Conservation (phyloP, 441 rosid genomes). For the Bruguiera hainesii region DNA sequence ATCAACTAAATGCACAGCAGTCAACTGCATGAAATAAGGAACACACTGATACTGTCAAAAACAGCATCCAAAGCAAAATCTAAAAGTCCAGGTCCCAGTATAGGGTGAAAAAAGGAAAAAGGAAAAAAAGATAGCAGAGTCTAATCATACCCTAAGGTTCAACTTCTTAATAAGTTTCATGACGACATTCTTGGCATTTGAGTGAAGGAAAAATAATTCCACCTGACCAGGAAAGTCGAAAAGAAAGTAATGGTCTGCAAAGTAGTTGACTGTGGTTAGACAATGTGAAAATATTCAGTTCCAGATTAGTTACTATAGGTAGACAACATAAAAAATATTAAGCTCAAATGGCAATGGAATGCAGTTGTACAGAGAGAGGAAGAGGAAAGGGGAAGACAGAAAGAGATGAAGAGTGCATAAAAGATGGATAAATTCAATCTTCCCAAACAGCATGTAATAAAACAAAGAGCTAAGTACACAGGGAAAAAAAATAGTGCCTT, state of each 20-base stretch:
- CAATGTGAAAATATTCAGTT: not conserved
- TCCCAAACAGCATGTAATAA: no score
- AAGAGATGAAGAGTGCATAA: no score
- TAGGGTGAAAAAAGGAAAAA: not conserved
- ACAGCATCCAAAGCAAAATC: slow-evolving; percentile 15
- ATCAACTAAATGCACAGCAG: slow-evolving; percentile 84
- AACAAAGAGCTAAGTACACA: no score
- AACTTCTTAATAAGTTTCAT: slow-evolving; percentile 69
- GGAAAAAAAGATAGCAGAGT: not conserved
- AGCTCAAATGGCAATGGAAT: no score
- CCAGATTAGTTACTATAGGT: no score
- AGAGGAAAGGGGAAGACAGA: no score
- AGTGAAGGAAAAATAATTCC: slow-evolving; percentile 80
- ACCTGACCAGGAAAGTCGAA: slow-evolving; percentile 98
- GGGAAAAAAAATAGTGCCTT: no score
- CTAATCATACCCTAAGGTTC: slow-evolving; percentile 65
- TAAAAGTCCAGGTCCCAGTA: slow-evolving; percentile 2
- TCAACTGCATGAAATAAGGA: slow-evolving; percentile 52
- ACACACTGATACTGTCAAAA: slow-evolving; percentile 9
- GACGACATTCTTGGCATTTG: slow-evolving; percentile 70
- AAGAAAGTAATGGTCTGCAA: slow-evolving; percentile 90
- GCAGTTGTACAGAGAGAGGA: no score
- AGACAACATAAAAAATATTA: no score
- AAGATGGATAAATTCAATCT: no score
- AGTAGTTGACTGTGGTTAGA: slow-evolving; percentile 13